Base-by-base conservation (phyloP, 345 rosid species). In the Lepidium aucheri region DNA sequence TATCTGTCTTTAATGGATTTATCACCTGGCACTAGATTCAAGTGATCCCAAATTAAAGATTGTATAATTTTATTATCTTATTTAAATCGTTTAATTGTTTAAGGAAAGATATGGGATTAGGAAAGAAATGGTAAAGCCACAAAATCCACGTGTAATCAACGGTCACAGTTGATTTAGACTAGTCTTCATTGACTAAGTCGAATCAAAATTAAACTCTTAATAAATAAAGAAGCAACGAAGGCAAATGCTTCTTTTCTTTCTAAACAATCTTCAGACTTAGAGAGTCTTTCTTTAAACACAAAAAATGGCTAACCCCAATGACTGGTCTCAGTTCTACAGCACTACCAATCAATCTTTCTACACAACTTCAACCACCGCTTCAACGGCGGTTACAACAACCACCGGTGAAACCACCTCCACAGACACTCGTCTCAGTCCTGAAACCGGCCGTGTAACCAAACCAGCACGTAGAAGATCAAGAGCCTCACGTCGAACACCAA, bases 401-500 rank as follows among this genome's bases (percentile, higher is more conserved):
- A 55, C 63, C 32, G 66, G 54, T 4, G 69, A 46, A 8, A 63
- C 67, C 26, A 34, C 73, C 39, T 67, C 80, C 9, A 59, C 52
- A 2, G 53, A 67, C 8, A 24, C 57, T 16, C 82, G 67, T 53
- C 70, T 88, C 45, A 85, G 80, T 66, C 94, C 96, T 1, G 96
- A 86, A 41, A 53, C 59, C 1, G 95, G 96, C 7, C 82, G 99
- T 1, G 91, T 94, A 2, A 47, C 92, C 8, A 90, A 85, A 79
- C 95, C 97, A 2, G 52, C 76, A 9, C 87, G 99, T n/a, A 75
- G 92, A 69, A 76, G 99, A 57, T 85, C 96, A 2, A 83, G 99
- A 68, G 99, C 99, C 3, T 94, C 99, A 9, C 80, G 99, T 53
- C 70, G 99, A 62, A 90, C 97, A 65, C 99, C 99, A 0, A 90